Evolutionary conservation across 805 yeast species (phyloP).

Genomic region (Suhomyces kilbournensis): DNA sequence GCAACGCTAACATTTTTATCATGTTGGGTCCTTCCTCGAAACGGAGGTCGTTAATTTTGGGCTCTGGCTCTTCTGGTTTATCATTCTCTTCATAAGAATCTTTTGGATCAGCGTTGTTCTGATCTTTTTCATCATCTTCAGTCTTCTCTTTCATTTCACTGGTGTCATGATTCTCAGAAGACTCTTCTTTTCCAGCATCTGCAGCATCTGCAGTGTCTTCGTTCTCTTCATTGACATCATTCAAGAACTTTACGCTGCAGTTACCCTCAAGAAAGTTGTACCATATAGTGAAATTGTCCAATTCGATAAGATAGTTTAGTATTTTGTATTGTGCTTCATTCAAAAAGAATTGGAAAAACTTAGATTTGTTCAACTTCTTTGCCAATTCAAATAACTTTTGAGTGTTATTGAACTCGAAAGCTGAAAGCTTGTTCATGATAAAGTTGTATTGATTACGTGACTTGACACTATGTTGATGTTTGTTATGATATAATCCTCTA

Average conservation of each 20-base stretch:
- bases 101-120: slow-evolving; percentile 5
- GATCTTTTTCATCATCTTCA: slow-evolving; percentile 7
- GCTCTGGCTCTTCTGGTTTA: slow-evolving; percentile 12
- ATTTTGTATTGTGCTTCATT: slow-evolving; percentile 56
- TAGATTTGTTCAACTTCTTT: slow-evolving; percentile 26
- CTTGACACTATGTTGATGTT: not conserved
- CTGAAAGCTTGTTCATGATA: slow-evolving; percentile 36
- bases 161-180: slow-evolving; percentile 7
- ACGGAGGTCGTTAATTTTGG: slow-evolving; percentile 20
- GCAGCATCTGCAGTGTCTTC: slow-evolving; percentile 2
- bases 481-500: not conserved
- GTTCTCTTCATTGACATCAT: not conserved
- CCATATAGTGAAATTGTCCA: slow-evolving; percentile 40
- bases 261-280: slow-evolving; percentile 44
- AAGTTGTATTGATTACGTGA: slow-evolving; percentile 1
- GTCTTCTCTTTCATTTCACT: not conserved
- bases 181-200: slow-evolving; percentile 1
- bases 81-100: slow-evolving; percentile 21
- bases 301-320: slow-evolving; percentile 43
- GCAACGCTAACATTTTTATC: slow-evolving; percentile 48
- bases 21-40: slow-evolving; percentile 43
- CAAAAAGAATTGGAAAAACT: slow-evolving; percentile 39
- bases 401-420: slow-evolving; percentile 35
- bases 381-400: slow-evolving; percentile 34
- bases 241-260: slow-evolving; percentile 23